Evolutionary conservation across 768 basidiomycete species (phyloP), one percentile per base, ranked within the genome.

Genomic region (Rhodotorula sphaerocarpa): DNA sequence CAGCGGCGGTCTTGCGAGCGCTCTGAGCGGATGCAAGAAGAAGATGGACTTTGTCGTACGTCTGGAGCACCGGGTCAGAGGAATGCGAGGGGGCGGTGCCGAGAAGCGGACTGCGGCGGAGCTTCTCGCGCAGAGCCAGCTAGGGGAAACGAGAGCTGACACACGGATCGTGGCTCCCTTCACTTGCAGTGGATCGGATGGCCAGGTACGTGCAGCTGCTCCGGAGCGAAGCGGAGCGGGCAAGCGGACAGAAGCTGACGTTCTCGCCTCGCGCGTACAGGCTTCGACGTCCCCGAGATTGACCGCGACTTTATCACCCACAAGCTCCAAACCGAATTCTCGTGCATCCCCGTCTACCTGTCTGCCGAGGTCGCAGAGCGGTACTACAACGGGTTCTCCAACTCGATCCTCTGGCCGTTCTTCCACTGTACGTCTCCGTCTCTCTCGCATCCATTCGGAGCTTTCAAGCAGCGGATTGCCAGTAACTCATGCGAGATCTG

Each of bases 321-420:
- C 75, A 85, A 90, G 11, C 84, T 99, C 61, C 84, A 84, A 83
- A 87, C 90, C 58, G 93, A 97, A 75, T 93, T 90, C 76, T 87
- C 87, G 34, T 99, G 93, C 75, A 90, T 92, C 75, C 93, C 95
- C 27, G 95, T 99, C 72, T 95, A 95, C 77, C 85, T 99, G 70
- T 87, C 91, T 65, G 93, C 96, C 74, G 93, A 97, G 72, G 83
- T 99, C 67, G 93, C 95, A n/a, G 95, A 99, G 76, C 83, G 86
- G 55, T 92, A 97, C 77, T 99, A 90, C 78, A 92, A 92, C 74
- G 90, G 95, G 59, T 97, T 99, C 81, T 93, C 92, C 71, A 99
- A 99, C 79, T 95, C 92, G 57, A 97, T 99, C 77, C 84, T 99
- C 54, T 99, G 95, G 95, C 95, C 95, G 4, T 80, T 99, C 50